A percentile compares a stretch with the other conserved stretches of the same genome.
Conservation (phyloP, 164 flowering plant species). For the Platanus orientalis region DNA sequence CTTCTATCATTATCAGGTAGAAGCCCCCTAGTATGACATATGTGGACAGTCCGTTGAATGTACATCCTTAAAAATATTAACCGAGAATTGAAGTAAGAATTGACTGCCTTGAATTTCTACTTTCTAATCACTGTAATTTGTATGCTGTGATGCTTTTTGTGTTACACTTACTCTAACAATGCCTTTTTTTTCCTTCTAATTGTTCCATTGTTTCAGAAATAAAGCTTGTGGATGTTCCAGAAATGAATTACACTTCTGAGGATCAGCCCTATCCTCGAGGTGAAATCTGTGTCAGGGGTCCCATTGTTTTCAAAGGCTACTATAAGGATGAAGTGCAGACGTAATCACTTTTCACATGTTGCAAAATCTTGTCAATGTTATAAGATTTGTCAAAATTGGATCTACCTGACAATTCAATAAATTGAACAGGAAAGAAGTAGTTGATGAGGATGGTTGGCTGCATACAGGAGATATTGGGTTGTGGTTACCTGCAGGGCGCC, state of each 20-base stretch:
- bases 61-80: too few species aligned
- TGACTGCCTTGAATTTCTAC: too few species aligned
- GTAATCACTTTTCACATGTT: conserved; percentile 30
- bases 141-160: background rate
- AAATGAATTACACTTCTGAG: conserved; percentile 90
- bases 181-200: background rate
- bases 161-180: background rate
- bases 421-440: conserved; percentile 68
- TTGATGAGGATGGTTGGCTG: conserved; percentile 92
- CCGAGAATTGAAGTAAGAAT: too few species aligned
- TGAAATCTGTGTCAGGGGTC: conserved; percentile 93
- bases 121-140: background rate
- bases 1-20: too few species aligned
- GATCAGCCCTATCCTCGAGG: conserved; percentile 94
- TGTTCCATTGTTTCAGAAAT: conserved; percentile 51
- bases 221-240: conserved; percentile 94
- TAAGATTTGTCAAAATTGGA: background rate
- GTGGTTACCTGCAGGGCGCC: conserved; percentile 79
- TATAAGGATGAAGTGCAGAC: conserved; percentile 89
- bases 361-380: conserved; percentile 3
- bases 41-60: too few species aligned
- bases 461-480: conserved; percentile 93
- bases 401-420: conserved; percentile 6
- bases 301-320: conserved; percentile 82
- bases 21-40: too few species aligned